These are phyloP conservation scores for Acer yangbiense DNA, from an alignment of 345 rosid genomes.

Conservation along the genomic window DNA sequence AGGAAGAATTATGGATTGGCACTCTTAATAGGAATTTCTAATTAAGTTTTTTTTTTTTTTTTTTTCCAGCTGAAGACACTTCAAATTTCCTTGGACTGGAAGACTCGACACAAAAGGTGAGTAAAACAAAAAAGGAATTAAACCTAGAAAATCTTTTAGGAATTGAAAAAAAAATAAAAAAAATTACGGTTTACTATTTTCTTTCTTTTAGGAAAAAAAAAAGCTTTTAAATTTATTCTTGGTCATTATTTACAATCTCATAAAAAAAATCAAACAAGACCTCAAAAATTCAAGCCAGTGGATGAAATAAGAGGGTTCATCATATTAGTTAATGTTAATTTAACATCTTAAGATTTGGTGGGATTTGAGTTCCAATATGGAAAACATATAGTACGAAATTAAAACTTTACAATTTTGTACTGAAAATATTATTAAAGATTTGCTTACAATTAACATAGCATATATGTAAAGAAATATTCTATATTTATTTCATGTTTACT, in stretches of 20 bases:
- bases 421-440: conserved; percentile 2
- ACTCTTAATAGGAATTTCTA: neutral
- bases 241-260: neutral
- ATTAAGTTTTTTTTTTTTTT: no score
- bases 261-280: no score
- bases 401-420: neutral
- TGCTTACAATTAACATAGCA: neutral
- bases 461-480: neutral
- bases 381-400: neutral
- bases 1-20: neutral
- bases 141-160: neutral
- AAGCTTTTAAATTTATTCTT: no score
- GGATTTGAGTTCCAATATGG: conserved; percentile 5
- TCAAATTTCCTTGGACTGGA: neutral
- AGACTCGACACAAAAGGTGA: neutral
- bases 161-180: no score
- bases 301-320: neutral
- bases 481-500: neutral
- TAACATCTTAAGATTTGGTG: neutral
- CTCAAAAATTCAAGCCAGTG: neutral
- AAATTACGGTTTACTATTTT: no score
- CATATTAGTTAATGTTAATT: no score
- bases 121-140: neutral
- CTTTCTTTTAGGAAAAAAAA: no score
- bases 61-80: neutral